These are phyloP conservation scores for Talaromyces liani DNA, from an alignment of 495 filamentous ascomycete species.

Conservation along the genomic window DNA sequence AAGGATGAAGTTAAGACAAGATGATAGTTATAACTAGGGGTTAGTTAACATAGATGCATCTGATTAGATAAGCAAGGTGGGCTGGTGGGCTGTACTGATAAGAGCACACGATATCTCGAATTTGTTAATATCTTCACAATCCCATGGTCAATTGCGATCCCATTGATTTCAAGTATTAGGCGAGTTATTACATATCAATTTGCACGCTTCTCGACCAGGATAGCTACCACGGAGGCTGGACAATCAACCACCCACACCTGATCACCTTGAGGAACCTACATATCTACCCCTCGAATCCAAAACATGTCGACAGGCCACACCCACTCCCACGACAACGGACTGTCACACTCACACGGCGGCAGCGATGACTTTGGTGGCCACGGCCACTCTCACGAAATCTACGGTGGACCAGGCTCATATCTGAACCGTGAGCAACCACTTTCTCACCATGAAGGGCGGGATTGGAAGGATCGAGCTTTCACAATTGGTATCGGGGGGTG, in stretches of 20 bases:
- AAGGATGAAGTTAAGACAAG: no score
- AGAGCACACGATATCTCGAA: background rate
- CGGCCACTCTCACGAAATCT: slow-evolving; percentile 92
- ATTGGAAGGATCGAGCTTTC: slow-evolving; percentile 88
- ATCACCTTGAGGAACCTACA: background rate
- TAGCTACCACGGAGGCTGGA: background rate
- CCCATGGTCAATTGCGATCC: background rate
- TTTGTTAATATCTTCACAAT: background rate
- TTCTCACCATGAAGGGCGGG: slow-evolving; percentile 59
- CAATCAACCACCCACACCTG: background rate
- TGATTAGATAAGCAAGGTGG: slow-evolving; percentile 1
- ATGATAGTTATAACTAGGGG: no score
- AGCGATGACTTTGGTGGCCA: slow-evolving; percentile 59
- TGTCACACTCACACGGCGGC: slow-evolving; percentile 55
- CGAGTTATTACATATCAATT: background rate
- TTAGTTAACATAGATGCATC: background rate
- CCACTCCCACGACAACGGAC: slow-evolving; percentile 50
- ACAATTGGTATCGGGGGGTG: slow-evolving; percentile 97
- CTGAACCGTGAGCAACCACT: slow-evolving; percentile 89
- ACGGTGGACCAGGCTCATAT: slow-evolving; percentile 88
- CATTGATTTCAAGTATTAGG: background rate
- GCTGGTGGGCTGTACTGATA: background rate
- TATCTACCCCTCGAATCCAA: background rate
- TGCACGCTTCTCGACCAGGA: background rate
- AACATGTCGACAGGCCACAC: slow-evolving; percentile 21